Percentiles rank a stretch among this genome's conserved stretches.
Conservation (phyloP, 352 stramenopile species). For the Pythium periplocum region DNA sequence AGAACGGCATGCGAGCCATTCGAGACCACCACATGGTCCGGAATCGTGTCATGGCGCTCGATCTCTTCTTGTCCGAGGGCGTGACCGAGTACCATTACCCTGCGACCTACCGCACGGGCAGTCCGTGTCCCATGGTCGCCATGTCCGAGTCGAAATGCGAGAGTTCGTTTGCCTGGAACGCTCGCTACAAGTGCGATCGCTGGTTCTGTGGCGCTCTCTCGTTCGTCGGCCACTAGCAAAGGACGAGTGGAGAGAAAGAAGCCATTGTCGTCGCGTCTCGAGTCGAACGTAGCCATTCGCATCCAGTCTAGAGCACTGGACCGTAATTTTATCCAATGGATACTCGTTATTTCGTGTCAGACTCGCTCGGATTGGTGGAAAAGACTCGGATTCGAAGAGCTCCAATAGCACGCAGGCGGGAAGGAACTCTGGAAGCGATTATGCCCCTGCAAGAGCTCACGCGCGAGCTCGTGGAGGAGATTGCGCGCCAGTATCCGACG, state of each 20-base stretch:
- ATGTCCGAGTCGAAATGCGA: constrained; percentile 39
- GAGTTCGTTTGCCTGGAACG: constrained; percentile 40
- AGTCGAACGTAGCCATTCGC: too few species aligned
- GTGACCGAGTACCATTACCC: constrained; percentile 40
- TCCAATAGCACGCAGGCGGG: too few species aligned
- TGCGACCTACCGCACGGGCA: constrained; percentile 22
- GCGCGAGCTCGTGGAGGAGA: constrained; percentile 51
- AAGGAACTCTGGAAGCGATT: too few species aligned
- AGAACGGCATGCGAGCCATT: constrained; percentile 48
- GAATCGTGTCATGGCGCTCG: constrained; percentile 52
- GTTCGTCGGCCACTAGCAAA: constrained; percentile 10
- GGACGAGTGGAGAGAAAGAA: too few species aligned
- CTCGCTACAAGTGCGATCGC: constrained; percentile 64
- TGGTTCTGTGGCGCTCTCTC: constrained; percentile 68
- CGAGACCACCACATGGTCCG: constrained; percentile 49
- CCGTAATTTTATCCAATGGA: too few species aligned
- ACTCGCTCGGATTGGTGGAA: too few species aligned
- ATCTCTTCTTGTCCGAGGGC: constrained; percentile 54
- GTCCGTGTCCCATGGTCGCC: constrained; percentile 57
- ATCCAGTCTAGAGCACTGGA: too few species aligned
- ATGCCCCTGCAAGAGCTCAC: constrained; percentile 58
- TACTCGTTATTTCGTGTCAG: too few species aligned
- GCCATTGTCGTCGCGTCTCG: too few species aligned
- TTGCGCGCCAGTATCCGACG: constrained; percentile 50
- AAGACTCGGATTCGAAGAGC: too few species aligned